Evolutionary conservation across 2,329 filamentous ascomycete genomes (phyloP).

Genomic region (Seiridium cupressi): DNA sequence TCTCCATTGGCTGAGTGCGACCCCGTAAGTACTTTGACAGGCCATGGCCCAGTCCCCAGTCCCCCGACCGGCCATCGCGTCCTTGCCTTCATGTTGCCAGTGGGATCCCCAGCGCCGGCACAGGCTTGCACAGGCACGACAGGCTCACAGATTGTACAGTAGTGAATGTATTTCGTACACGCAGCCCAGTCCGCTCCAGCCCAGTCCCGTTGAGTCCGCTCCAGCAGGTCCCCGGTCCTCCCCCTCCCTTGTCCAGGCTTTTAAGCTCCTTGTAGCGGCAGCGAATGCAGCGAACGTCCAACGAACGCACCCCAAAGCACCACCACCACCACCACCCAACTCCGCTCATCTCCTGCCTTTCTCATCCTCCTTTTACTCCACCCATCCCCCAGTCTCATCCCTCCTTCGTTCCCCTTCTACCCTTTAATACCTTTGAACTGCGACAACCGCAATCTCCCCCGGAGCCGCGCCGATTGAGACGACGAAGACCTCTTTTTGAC

Average conservation of each 20-base stretch:
- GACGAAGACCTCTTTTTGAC: neutral
- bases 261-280: neutral
- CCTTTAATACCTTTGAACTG: constrained; percentile 5
- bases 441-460: neutral
- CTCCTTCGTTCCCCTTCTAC: constrained; percentile 1
- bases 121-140: too few relatives aligned
- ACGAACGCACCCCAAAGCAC: neutral
- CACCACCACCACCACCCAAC: neutral
- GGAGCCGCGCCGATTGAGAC: constrained; percentile 2
- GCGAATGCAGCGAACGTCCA: neutral
- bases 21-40: neutral
- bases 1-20: neutral
- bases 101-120: too few relatives aligned
- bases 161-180: neutral
- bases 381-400: constrained; percentile 6
- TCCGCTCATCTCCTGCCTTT: constrained; percentile 7
- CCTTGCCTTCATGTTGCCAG: too few relatives aligned
- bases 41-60: too few relatives aligned
- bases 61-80: too few relatives aligned
- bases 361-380: constrained; percentile 4
- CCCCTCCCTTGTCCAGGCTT: neutral
- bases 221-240: neutral
- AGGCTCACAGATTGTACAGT: too few relatives aligned
- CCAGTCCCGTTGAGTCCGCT: neutral
- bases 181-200: neutral